Evolutionary conservation across 371 early-diverging fungal genomes (phyloP).

Genomic region (Actinomucor elegans): DNA sequence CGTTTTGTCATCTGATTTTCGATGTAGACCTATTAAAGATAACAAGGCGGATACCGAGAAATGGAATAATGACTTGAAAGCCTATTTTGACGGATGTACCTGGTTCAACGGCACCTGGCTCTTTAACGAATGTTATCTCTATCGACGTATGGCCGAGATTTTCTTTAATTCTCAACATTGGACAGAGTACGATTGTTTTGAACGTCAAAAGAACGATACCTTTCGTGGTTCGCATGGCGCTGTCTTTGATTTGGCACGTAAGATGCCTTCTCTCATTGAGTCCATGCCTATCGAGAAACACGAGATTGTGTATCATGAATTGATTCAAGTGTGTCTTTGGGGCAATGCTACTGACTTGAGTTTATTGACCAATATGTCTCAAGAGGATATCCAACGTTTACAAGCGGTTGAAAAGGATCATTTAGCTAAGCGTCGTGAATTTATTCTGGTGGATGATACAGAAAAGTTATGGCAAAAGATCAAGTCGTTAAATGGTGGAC

Average conservation of each 20-base stretch:
- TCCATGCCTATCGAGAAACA: constrained; percentile 40
- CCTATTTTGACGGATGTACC: constrained; percentile 51
- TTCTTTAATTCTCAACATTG: constrained; percentile 63
- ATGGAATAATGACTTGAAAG: constrained; percentile 66
- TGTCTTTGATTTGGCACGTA: constrained; percentile 64
- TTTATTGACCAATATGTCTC: constrained; percentile 70
- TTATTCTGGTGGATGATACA: constrained; percentile 66
- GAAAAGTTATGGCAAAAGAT: constrained; percentile 60
- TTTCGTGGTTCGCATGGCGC: constrained; percentile 66
- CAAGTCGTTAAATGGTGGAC: constrained; percentile 45
- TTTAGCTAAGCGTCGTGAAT: constrained; percentile 33
- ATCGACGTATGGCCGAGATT: constrained; percentile 70
- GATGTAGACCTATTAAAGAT: constrained; percentile 56
- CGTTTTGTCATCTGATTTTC: background rate
- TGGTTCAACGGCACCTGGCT: constrained; percentile 80
- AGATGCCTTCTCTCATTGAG: constrained; percentile 43
- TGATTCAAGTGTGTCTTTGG: constrained; percentile 81
- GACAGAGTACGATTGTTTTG: constrained; percentile 75
- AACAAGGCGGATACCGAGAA: constrained; percentile 54
- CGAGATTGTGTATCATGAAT: constrained; percentile 62
- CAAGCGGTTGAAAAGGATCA: constrained; percentile 56
- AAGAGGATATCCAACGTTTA: constrained; percentile 67
- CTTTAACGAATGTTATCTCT: constrained; percentile 81
- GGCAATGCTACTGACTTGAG: constrained; percentile 90
- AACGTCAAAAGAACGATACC: constrained; percentile 66